A percentile compares a stretch with the other conserved stretches of the same genome.
Evolutionary conservation across 345 rosid genomes (phyloP).

Genomic region (Conringia planisiliqua): DNA sequence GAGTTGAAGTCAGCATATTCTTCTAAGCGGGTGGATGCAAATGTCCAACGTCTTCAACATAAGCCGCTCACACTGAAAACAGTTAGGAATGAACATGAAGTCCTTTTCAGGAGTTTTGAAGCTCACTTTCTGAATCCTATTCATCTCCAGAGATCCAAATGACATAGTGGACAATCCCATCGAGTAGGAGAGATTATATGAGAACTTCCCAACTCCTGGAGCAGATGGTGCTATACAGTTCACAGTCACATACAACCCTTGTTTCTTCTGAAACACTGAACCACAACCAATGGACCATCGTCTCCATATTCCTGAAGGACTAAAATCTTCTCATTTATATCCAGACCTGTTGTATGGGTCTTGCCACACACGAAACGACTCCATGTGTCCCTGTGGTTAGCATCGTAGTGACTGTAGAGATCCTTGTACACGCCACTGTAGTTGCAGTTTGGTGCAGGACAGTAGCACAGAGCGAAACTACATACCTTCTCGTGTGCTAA

Average conservation of each 20-base stretch:
- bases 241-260: slow-evolving; percentile 25
- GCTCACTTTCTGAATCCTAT: not conserved
- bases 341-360: rapidly evolving
- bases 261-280: slow-evolving; percentile 13
- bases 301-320: not conserved
- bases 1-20: not conserved
- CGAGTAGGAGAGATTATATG: not conserved
- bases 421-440: not conserved
- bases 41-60: not conserved
- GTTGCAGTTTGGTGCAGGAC: not conserved
- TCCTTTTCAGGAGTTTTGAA: not conserved
- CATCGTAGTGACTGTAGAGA: not conserved
- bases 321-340: not conserved
- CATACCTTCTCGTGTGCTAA: not conserved
- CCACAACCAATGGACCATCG: slow-evolving; percentile 16
- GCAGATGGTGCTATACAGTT: slow-evolving; percentile 2
- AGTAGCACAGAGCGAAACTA: not conserved
- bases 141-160: not conserved
- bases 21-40: not conserved
- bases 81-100: not conserved
- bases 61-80: not conserved
- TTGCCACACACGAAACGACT: not conserved
- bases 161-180: too few species aligned
- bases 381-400: not conserved
- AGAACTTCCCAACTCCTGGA: not conserved